Evolutionary conservation across 2,329 filamentous ascomycete genomes (phyloP), one percentile per base, ranked within the genome.

Genomic region (Lizonia empirigonia): DNA sequence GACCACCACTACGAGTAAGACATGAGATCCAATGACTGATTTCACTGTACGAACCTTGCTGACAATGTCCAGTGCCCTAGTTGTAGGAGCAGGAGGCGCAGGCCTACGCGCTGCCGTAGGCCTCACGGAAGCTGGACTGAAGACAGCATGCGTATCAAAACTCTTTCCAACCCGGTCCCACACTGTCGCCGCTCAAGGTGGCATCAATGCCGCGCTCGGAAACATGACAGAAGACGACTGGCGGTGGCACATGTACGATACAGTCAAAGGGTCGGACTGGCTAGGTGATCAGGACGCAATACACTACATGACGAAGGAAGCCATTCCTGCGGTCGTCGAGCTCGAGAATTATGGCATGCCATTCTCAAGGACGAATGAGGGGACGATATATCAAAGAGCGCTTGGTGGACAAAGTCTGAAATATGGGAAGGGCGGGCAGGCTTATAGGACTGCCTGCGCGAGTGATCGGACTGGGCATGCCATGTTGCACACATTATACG

Each of bases 131-230:
- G 81, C 82, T 58, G 84, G 84, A 7, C 80, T 86, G 64, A 84
- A 86, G 60, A 86, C 83, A 53, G 84, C 84, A 55, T 86, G 84
- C 73, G 79, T 87, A 56, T 82, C 82, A 23, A 86, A 86, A 68
- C 76, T 86, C 26, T 86, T 86, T 68, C 82, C 82, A 24, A 86
- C 84, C 15, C 76, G 84, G 73, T 83, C 79, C 60, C 84, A 86
- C 71, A 87, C 84, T 9, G 84, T 86, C 51, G 84, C 84, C n/a
- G 84, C 84, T 19, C 84, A 87, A 71, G 84, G 84, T 56, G 84
- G 84, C 57, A 86, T 86, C 65, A 83, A 83, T 65, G 81, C 81
- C 8, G 81, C 81, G 3, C 69, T 84, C 13, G 81, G 80, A 58
- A 82, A 82, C 60, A 81, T 81, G 78, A 77, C 76, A 30, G 70